Evolutionary conservation across 2,329 filamentous ascomycete genomes (phyloP), one percentile per base, ranked within the genome.

Genomic region (Bipolaris victoriae): DNA sequence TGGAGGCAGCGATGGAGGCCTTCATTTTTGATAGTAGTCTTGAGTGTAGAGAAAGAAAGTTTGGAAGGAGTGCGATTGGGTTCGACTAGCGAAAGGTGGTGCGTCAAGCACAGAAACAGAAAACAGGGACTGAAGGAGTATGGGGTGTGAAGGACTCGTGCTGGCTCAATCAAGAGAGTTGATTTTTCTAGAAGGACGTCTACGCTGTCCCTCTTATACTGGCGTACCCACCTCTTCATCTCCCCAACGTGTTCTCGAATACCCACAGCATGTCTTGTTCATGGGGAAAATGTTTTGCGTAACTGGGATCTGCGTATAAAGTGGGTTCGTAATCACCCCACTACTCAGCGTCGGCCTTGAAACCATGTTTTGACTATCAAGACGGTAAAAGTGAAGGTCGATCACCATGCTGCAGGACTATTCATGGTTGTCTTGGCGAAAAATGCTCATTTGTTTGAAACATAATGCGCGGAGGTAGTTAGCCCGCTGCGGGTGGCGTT

Each of bases 11-110:
- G 49, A 67, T 43, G 47, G 66, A 68, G 65, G 63, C 68, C 69
- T 75, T 71, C 72, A 75, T 75, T 54, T 65, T 65, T 72, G 68
- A 61, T 57, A 33, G 49, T 49, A 11, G 29, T 51, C 40, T 52
- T 36, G 49, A 52, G 15, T 43, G 56, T 59, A 49, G 49, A 55
- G 60, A 16, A 59, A 53, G 22, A 52, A 11, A 11, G 47, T 53
- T 52, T 43, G 53, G 49, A 55, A 41, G 51, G 50, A 54, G 48
- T 74, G 65, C 51, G 47, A 15, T 50, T 49, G 45, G 33, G 49
- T 56, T 62, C 57, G 53, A 44, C 52, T 57, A 65, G 57, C 64
- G 65, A 66, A 64, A 49, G 59, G 49, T 16, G 52, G 40, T 65
- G 64, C 65, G 60, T 66, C 64, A 60, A 66, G 65, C 62, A 67